phyloP scores from a whole-genome alignment of 768 basidiomycete genomes.

The Mycena galopus region DNA sequence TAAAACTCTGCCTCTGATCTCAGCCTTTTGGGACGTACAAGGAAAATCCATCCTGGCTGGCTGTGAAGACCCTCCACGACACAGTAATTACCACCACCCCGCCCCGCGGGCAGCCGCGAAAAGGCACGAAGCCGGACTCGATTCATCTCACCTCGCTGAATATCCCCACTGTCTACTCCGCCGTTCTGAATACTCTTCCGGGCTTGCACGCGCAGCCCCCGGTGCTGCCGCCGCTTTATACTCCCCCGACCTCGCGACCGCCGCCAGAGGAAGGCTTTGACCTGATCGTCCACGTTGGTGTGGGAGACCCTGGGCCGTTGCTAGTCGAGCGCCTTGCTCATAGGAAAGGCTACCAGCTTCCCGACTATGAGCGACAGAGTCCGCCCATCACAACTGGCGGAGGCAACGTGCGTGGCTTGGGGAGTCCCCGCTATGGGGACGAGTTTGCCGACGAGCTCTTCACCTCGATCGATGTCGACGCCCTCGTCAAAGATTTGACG shows the following conservation, averaged over 20 bases:
- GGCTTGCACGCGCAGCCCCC: constrained; percentile 31
- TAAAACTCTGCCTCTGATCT: not conserved
- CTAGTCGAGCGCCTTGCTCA: constrained; percentile 31
- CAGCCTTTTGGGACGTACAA: constrained; percentile 70
- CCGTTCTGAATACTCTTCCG: constrained; percentile 30
- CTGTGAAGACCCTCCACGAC: constrained; percentile 74
- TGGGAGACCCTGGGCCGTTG: constrained; percentile 22
- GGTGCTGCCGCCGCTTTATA: constrained; percentile 16
- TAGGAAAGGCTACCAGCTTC: constrained; percentile 35
- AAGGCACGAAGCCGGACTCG: constrained; percentile 27
- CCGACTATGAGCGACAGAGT: constrained; percentile 29
- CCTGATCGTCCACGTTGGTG: constrained; percentile 36
- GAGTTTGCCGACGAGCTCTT: constrained; percentile 34
- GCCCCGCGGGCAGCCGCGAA: constrained; percentile 23
- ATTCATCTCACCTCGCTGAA: constrained; percentile 32
- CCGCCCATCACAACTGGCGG: constrained; percentile 23
- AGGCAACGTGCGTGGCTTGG: constrained; percentile 23
- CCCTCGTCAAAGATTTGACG: constrained; percentile 29
- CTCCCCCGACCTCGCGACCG: constrained; percentile 17
- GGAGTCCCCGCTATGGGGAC: constrained; percentile 22
- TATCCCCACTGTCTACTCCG: constrained; percentile 32
- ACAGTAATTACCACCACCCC: constrained; percentile 50
- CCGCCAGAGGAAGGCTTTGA: constrained; percentile 33
- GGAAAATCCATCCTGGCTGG: constrained; percentile 81
- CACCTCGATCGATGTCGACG: constrained; percentile 30